Conservation (phyloP, 1,139 yeast genomes). For the Yamadazyma pseudoaaseri region DNA sequence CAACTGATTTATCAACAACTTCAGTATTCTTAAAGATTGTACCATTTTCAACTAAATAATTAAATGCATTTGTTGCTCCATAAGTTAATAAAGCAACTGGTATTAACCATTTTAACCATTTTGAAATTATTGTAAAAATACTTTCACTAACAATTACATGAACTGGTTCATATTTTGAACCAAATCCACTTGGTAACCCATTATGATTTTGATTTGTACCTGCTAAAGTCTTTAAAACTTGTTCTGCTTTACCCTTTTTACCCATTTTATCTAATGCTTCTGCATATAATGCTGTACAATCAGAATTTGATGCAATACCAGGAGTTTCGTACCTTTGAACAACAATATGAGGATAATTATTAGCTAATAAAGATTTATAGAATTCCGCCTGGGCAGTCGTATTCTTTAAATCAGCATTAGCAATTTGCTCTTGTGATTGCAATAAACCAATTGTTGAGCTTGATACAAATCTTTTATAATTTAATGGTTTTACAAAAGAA, state of each 20-base stretch:
- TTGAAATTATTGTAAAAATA: constrained; percentile 69
- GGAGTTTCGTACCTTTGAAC: constrained; percentile 90
- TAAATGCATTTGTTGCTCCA: constrained; percentile 74
- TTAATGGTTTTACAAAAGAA: background rate
- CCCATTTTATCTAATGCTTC: constrained; percentile 82
- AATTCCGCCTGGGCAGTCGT: constrained; percentile 78
- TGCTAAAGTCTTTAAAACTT: constrained; percentile 36
- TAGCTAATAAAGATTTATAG: constrained; percentile 65
- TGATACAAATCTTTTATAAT: constrained; percentile 8
- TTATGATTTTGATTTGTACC: constrained; percentile 16
- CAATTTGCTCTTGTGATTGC: constrained; percentile 76
- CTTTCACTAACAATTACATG: constrained; percentile 91
- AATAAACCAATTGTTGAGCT: constrained; percentile 35
- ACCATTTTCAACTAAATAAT: constrained; percentile 80
- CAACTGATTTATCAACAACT: constrained; percentile 73
- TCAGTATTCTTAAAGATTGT: constrained; percentile 77
- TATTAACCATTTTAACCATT: constrained; percentile 88
- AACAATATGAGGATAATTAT: constrained; percentile 90
- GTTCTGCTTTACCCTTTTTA: constrained; percentile 73
- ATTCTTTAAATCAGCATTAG: constrained; percentile 70
- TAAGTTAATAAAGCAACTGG: constrained; percentile 74
- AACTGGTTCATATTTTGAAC: constrained; percentile 68
- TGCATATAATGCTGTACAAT: constrained; percentile 72
- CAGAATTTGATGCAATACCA: constrained; percentile 78
- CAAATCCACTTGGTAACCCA: constrained; percentile 38